A percentile compares a stretch with the other conserved stretches of the same genome.
Conservation (phyloP, 768 basidiomycete species). For the Sistotremastrum niveocremeum region DNA sequence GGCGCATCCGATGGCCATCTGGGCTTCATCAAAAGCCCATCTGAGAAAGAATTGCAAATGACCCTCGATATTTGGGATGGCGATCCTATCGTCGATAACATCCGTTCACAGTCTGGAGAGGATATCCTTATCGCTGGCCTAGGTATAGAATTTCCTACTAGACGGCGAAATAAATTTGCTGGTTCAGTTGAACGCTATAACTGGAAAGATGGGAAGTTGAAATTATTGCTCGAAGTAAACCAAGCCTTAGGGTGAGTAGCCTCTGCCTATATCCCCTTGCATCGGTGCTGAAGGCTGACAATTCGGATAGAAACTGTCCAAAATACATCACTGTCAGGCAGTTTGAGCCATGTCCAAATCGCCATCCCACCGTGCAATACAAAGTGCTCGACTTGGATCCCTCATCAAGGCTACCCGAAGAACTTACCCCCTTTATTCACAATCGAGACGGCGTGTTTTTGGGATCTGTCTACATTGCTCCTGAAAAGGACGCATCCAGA, state of each 20-base stretch:
- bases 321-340: constrained; percentile 54
- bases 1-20: constrained; percentile 29
- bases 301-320: constrained; percentile 42
- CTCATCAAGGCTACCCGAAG: constrained; percentile 32
- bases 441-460: constrained; percentile 41
- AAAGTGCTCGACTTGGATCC: constrained; percentile 19
- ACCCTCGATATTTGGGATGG: constrained; percentile 35
- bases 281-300: not conserved
- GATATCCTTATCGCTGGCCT: constrained; percentile 37
- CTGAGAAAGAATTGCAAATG: constrained; percentile 25
- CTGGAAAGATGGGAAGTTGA: constrained; percentile 15
- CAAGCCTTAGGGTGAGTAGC: constrained; percentile 43
- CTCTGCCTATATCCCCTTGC: not conserved
- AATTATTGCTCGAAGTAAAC: constrained; percentile 33
- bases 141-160: constrained; percentile 42
- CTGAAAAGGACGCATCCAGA: constrained; percentile 20
- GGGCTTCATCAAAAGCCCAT: constrained; percentile 30
- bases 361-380: constrained; percentile 26
- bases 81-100: constrained; percentile 36
- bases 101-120: constrained; percentile 5
- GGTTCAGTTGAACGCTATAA: constrained; percentile 27
- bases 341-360: constrained; percentile 28
- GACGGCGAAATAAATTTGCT: constrained; percentile 51
- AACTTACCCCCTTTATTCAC: constrained; percentile 33
- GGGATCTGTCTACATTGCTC: constrained; percentile 35